These are phyloP conservation scores for Paramarasmius palmivorus DNA, from an alignment of 1,284 basidiomycete genomes.

Conservation along the genomic window DNA sequence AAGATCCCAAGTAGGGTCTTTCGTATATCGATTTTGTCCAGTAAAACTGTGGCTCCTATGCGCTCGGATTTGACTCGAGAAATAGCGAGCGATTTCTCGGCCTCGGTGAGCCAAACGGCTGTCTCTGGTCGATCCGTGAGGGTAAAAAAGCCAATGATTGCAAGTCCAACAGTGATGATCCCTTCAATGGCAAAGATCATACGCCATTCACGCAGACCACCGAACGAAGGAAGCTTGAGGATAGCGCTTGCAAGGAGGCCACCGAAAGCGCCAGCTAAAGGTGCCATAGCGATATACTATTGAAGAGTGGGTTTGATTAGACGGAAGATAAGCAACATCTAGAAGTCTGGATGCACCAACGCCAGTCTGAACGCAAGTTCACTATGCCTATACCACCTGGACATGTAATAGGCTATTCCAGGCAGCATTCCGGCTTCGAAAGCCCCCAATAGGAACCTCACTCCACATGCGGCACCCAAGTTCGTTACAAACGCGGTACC, in stretches of 20 bases:
- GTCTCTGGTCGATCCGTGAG: slow-evolving; percentile 2
- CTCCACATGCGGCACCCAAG: not conserved
- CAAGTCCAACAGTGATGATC: not conserved
- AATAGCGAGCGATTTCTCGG: slow-evolving; percentile 2
- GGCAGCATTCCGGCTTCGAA: not conserved
- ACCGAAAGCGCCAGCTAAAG: slow-evolving; percentile 1
- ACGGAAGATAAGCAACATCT: too few species aligned
- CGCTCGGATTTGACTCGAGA: slow-evolving; percentile 2
- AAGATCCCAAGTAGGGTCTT: not conserved
- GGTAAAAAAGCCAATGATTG: not conserved
- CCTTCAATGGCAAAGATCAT: slow-evolving; percentile 6
- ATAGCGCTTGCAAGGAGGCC: not conserved
- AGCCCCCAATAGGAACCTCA: not conserved
- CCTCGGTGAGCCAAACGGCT: slow-evolving; percentile 1
- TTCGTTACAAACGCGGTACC: not conserved
- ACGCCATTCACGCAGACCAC: not conserved
- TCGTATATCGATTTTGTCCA: not conserved
- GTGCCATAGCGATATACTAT: not conserved
- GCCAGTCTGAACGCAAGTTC: not conserved
- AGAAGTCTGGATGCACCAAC: not conserved
- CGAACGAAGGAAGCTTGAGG: not conserved
- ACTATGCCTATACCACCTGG: not conserved
- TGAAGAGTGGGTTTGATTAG: too few species aligned
- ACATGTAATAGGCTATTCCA: not conserved
- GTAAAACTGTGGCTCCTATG: not conserved